Evolutionary conservation across 306 rosid species (phyloP).

Genomic region (Cucurbita ficifolia): DNA sequence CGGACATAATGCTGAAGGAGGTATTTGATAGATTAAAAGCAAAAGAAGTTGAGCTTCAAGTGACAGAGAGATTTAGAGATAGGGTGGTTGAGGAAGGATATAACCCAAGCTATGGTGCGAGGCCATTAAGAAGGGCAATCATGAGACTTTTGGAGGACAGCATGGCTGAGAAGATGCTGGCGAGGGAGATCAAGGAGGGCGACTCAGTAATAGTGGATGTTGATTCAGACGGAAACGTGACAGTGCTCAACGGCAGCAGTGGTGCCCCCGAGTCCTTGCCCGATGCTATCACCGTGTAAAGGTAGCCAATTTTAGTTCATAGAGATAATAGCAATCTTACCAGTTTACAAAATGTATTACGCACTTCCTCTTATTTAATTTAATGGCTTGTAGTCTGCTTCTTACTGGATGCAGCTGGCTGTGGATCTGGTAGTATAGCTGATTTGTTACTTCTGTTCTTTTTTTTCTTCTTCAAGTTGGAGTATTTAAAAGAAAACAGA

Average conservation of each 20-base stretch:
- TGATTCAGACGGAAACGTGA: conserved; percentile 81
- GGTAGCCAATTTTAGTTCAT: not conserved
- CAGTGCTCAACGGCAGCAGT: conserved; percentile 67
- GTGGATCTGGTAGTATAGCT: not conserved
- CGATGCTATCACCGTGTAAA: conserved; percentile 42
- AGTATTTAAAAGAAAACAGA: not conserved
- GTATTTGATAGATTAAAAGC: conserved; percentile 70
- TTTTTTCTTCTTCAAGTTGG: not conserved
- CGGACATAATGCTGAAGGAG: conserved; percentile 88
- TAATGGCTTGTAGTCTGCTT: not conserved
- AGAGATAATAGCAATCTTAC: not conserved
- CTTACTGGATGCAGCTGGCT: not conserved
- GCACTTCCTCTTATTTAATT: not conserved
- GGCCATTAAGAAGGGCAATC: conserved; percentile 91
- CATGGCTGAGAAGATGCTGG: conserved; percentile 99
- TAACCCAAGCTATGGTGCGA: conserved; percentile 94
- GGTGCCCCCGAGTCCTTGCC: conserved; percentile 49
- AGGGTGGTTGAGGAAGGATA: conserved; percentile 91
- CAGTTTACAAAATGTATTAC: not conserved
- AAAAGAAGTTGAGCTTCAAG: conserved; percentile 76
- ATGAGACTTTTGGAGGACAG: conserved; percentile 96
- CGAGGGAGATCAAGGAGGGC: conserved; percentile 85
- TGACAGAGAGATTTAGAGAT: conserved; percentile 83
- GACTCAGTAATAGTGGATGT: conserved; percentile 89
- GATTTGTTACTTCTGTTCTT: not conserved